Base-by-base conservation (phyloP, 495 filamentous ascomycete genomes). In the Penicillium lagena region DNA sequence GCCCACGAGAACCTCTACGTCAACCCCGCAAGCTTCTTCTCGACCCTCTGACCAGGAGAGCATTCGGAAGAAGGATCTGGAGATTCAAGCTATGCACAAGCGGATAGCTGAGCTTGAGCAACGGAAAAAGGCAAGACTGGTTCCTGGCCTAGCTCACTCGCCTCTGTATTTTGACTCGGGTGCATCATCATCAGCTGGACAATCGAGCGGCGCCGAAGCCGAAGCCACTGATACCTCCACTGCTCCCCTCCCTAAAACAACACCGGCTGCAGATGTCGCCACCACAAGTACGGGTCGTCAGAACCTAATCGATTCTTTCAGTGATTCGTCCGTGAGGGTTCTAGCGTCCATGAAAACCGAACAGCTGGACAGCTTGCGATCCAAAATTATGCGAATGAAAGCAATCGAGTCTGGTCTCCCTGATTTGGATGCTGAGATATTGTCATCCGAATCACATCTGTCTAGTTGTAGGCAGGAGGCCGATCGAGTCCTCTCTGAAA, bases 101-200 rank as follows among this genome's bases (percentile, higher is more conserved):
- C 82, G 75, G 43, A 91, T 95, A 58, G 85, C 83, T 12, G 82
- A 89, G 54, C 74, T 82, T 31, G 87, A 94, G 59, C 76, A 84
- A 29, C 78, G 75, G 46, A 81, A 78, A 47, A 81, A 80, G 60
- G 68, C 68, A 31, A 81, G 75, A 51, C 59, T 72, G 27, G 69
- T 59, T 42, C 60, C 63, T 15, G 71, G 59, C 38, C 64, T 59
- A 38, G 58, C 56, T 31, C 56, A 68, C 30, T 68, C 64, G 15
- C 65, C 67, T 45, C 56, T 46, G 27, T 39, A 34, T 31, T 7
- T 56, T 38, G 39, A 49, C 27, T 55, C 56, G 9, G 40, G 33
- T 8, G 27, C 39, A 11, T 54, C 56, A 35, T 55, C 59, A 11
- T 48, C 54, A 1, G 52, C 44, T 40, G 45, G 39, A 32, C 45